phyloP scores from a whole-genome alignment of 2,329 filamentous ascomycete species.

The Aspergillus novoparasiticus region DNA sequence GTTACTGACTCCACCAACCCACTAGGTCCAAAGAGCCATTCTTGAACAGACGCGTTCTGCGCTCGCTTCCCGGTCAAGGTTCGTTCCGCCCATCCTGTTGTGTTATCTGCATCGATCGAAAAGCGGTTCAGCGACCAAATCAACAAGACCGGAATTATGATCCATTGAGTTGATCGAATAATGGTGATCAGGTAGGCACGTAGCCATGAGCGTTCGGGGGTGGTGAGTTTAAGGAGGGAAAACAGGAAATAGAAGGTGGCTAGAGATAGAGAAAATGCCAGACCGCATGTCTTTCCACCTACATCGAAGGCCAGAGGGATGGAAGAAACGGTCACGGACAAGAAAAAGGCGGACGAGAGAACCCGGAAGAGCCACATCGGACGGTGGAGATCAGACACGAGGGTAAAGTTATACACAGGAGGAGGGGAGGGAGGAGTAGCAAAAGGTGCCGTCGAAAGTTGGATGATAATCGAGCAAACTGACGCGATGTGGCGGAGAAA shows the following conservation, averaged over 20 bases:
- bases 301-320: constrained; percentile 98
- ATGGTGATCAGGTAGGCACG: constrained; percentile 70
- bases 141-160: constrained; percentile 80
- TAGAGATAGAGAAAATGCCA: constrained; percentile 89
- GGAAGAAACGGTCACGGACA: constrained; percentile 89
- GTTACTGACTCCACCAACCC: constrained; percentile 79
- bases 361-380: constrained; percentile 82
- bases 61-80: constrained; percentile 71
- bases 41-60: constrained; percentile 65
- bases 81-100: constrained; percentile 76
- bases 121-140: constrained; percentile 97
- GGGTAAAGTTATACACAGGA: background rate
- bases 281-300: constrained; percentile 87
- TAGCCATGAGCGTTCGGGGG: constrained; percentile 75
- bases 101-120: constrained; percentile 76
- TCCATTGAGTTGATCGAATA: constrained; percentile 78
- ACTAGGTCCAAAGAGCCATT: constrained; percentile 87
- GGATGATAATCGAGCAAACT: constrained; percentile 1
- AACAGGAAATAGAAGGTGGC: constrained; percentile 90
- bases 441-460: background rate
- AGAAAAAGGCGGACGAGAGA: constrained; percentile 79
- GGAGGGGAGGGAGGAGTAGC: too few relatives aligned
- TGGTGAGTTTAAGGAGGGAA: constrained; percentile 76
- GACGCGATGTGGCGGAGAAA: constrained; percentile 7
- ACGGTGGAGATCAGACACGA: constrained; percentile 14